Percentiles rank a stretch among this genome's conserved stretches.
phyloP scores from a whole-genome alignment of 805 yeast genomes.

The Metschnikowia arizonensis region DNA sequence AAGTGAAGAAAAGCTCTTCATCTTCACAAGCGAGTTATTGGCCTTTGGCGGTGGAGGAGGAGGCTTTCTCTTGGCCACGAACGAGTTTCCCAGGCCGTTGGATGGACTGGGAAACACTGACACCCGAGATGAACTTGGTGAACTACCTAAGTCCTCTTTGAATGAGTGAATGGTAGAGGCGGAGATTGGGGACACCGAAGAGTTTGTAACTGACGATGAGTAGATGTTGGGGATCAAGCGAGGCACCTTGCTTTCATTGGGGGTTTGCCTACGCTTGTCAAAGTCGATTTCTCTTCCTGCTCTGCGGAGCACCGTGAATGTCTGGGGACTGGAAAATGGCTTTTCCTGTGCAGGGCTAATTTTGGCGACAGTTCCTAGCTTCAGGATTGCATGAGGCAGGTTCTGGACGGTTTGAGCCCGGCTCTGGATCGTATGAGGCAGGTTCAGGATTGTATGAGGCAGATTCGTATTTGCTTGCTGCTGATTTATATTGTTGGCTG shows the following conservation, averaged over 20 bases:
- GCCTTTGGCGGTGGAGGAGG: slow-evolving; percentile 66
- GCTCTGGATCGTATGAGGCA: no score
- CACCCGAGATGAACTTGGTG: not conserved
- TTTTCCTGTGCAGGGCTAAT: not conserved
- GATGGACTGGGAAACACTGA: slow-evolving; percentile 3
- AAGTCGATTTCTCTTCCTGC: slow-evolving; percentile 75
- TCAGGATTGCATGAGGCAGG: no score
- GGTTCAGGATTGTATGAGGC: no score
- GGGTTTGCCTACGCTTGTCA: slow-evolving; percentile 73
- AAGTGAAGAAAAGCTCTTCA: not conserved
- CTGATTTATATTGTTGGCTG: not conserved
- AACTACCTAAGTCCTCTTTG: slow-evolving; percentile 19
- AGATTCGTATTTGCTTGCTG: no score
- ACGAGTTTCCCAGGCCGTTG: slow-evolving; percentile 16
- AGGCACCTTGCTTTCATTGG: slow-evolving; percentile 50
- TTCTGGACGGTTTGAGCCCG: no score
- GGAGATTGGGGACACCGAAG: slow-evolving; percentile 30
- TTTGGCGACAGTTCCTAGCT: no score
- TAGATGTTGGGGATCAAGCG: slow-evolving; percentile 24
- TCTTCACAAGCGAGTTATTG: slow-evolving; percentile 10
- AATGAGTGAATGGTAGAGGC: slow-evolving; percentile 33
- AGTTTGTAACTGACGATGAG: slow-evolving; percentile 17
- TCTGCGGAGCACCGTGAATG: slow-evolving; percentile 65
- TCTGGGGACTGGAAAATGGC: slow-evolving; percentile 9
- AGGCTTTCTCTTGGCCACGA: slow-evolving; percentile 67